Conservation (phyloP, 164 flowering plant genomes). For the Vitis amurensis region DNA sequence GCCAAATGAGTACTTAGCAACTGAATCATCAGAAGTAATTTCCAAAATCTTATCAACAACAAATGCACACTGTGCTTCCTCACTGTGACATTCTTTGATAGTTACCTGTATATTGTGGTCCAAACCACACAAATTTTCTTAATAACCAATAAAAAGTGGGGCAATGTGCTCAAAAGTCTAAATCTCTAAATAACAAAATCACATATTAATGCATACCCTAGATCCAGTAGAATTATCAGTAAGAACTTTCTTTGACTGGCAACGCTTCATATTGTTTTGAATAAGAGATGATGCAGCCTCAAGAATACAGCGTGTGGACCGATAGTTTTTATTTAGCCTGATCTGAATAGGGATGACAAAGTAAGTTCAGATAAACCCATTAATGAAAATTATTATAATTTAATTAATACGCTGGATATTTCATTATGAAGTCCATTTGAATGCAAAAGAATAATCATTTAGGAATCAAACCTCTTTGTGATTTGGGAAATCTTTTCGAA, state of each 20-base stretch:
- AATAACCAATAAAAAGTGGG: neutral
- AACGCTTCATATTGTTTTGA: constrained; percentile 61
- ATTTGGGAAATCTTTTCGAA: constrained; percentile 78
- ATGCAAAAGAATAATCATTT: neutral
- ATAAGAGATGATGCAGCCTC: constrained; percentile 94
- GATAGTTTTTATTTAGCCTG: constrained; percentile 75
- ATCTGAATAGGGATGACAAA: constrained; percentile 42
- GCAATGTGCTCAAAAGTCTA: neutral
- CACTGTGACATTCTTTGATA: constrained; percentile 82
- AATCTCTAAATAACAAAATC: neutral
- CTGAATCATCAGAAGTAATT: constrained; percentile 40
- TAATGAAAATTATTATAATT: neutral
- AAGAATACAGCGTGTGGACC: constrained; percentile 87
- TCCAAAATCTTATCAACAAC: constrained; percentile 87
- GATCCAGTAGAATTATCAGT: constrained; percentile 81
- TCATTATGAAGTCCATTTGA: constrained; percentile 1
- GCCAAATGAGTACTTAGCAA: constrained; percentile 50
- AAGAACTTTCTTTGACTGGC: constrained; percentile 57
- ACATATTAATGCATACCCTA: constrained; percentile 45
- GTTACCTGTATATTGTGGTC: constrained; percentile 46
- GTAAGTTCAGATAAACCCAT: neutral
- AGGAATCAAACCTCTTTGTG: constrained; percentile 68
- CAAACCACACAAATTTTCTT: constrained; percentile 4
- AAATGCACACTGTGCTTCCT: constrained; percentile 88
- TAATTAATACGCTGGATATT: neutral